Base-by-base conservation (phyloP, 2,329 filamentous ascomycete genomes). In the Fusarium hostae region DNA sequence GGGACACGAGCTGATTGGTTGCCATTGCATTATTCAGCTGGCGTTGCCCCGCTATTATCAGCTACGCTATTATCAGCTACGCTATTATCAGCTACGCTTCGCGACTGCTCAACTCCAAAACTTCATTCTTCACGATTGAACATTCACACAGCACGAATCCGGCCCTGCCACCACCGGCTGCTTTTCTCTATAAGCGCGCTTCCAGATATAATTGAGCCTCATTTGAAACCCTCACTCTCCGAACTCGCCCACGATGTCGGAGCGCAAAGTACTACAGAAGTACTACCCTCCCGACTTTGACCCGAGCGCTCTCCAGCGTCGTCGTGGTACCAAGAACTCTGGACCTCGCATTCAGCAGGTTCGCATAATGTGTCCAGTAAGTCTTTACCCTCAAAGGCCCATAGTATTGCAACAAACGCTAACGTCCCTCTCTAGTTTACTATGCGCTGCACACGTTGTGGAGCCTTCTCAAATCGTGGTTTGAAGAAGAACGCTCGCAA, bases 301-400 rank as follows among this genome's bases (percentile, higher is more conserved):
- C 82, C 95, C 95, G 16, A 90, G 90, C 30, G 91, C 92, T 77
- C 89, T 98, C 82, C 87, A 87, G 30, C 90, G 93, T 22, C 90
- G 89, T 68, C 89, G 88, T 72, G 91, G 85, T 32, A 89, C 90
- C 12, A 95, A 95, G 79, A 85, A 89, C 61, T 87, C 88, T 10
- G 95, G 94, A 0, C 93, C 94, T 1, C 94, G 94, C 75, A 87
- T 94, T 12, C 94, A 97, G 78, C 94, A 92, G 0, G 94, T 98
- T 91, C 95, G 47, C 86, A 56, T 72, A 43, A 65, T 71, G 58
- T 44, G 40, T 24, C 20, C 48, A 34, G 41, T 47, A 47, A 5
- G 44, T 20, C 16, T 41, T 13, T 13, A 13, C 34, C 13, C 18
- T 10, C 6, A 12, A 39, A 28, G 9, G 6, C 12, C 28, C 20